phyloP scores from a whole-genome alignment of 2,329 filamentous ascomycete species.

The Alternaria burnsii region DNA sequence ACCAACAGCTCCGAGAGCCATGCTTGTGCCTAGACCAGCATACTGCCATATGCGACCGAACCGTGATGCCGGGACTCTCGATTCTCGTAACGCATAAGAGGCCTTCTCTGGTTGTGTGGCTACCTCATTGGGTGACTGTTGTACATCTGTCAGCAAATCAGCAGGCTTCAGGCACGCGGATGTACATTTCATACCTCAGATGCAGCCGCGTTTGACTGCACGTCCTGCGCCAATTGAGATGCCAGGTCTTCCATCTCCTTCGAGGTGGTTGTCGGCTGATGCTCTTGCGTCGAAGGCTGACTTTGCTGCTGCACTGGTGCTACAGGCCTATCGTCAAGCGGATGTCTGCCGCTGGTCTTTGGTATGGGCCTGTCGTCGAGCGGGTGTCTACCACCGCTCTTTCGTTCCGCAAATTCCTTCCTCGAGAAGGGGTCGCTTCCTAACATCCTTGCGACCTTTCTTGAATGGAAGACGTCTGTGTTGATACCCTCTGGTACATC shows the following conservation, averaged over 20 bases:
- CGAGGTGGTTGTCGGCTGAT: constrained; percentile 28
- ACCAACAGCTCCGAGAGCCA: constrained; percentile 90
- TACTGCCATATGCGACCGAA: constrained; percentile 94
- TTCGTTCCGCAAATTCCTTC: constrained; percentile 47
- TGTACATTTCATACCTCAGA: constrained; percentile 35
- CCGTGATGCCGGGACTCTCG: constrained; percentile 86
- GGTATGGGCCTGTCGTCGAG: constrained; percentile 18
- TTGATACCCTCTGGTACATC: constrained; percentile 67
- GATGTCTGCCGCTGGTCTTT: constrained; percentile 13
- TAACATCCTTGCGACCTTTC: constrained; percentile 64
- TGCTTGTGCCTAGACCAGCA: constrained; percentile 87
- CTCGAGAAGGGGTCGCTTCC: constrained; percentile 54
- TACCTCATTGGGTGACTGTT: constrained; percentile 46
- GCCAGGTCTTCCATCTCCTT: constrained; percentile 57
- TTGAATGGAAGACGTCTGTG: constrained; percentile 69
- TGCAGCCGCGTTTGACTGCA: constrained; percentile 38
- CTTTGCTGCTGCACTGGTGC: constrained; percentile 15
- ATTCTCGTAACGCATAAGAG: constrained; percentile 80
- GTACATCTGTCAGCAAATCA: constrained; percentile 58
- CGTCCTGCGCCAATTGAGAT: constrained; percentile 57
- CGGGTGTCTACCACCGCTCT: constrained; percentile 27
- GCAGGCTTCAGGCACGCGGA: constrained; percentile 33
- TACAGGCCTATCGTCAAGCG: constrained; percentile 21
- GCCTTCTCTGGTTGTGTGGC: constrained; percentile 41
- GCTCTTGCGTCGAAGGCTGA: constrained; percentile 20